Evolutionary conservation across 352 stramenopile species (phyloP).

Genomic region (Pythium utonaiense): DNA sequence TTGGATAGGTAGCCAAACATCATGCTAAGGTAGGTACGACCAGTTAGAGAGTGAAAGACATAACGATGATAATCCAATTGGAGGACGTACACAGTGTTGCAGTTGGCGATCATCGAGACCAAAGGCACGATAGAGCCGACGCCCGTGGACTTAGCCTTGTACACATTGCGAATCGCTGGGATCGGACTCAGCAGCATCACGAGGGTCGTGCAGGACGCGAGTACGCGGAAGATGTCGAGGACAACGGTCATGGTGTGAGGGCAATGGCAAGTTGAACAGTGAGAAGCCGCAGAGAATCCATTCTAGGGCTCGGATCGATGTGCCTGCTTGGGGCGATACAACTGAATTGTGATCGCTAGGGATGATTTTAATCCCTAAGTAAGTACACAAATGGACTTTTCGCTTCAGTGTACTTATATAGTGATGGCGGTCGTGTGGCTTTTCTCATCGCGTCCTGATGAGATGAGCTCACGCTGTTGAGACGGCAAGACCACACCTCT

Average conservation of each 20-base stretch:
- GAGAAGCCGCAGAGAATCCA: background rate
- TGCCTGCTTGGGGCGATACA: background rate
- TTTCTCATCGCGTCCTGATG: background rate
- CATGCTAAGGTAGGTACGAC: constrained; percentile 8
- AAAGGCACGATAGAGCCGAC: constrained; percentile 23
- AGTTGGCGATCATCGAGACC: constrained; percentile 35
- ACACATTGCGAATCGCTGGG: constrained; percentile 28
- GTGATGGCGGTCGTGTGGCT: background rate
- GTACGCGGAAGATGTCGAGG: constrained; percentile 25
- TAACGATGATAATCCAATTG: no score
- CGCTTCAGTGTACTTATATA: background rate
- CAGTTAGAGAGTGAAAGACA: no score
- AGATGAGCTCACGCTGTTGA: background rate
- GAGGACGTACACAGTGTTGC: constrained; percentile 23
- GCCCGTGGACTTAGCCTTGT: constrained; percentile 31
- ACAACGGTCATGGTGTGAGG: background rate
- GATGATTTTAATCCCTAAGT: background rate
- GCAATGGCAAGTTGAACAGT: background rate
- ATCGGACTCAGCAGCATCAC: constrained; percentile 44
- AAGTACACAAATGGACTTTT: background rate
- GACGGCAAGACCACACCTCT: no score
- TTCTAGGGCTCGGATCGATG: background rate
- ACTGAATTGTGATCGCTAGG: background rate
- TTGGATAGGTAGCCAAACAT: constrained; percentile 39
- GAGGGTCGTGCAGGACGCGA: constrained; percentile 25